phyloP scores from a whole-genome alignment of 805 yeast species.

The Candida awuae region DNA sequence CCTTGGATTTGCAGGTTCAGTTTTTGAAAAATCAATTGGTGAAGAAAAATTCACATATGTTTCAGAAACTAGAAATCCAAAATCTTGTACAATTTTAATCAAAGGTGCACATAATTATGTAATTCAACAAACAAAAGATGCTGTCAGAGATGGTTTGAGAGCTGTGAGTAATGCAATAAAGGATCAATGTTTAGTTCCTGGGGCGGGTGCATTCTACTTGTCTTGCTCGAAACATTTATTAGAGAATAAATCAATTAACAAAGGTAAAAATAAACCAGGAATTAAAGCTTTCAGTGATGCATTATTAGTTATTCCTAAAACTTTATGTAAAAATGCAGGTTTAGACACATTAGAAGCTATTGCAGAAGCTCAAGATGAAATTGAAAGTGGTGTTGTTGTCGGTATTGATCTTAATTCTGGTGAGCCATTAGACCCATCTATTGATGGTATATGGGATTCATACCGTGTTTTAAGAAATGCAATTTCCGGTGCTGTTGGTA shows the following conservation, averaged over 20 bases:
- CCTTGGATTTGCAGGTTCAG: conserved; percentile 83
- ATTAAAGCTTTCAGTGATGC: conserved; percentile 92
- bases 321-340: conserved; percentile 87
- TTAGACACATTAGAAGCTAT: conserved; percentile 86
- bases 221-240: conserved; percentile 66
- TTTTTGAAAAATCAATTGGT: conserved; percentile 87
- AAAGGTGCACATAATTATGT: conserved; percentile 90
- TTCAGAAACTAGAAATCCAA: conserved; percentile 83
- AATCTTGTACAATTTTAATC: conserved; percentile 83
- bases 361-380: conserved; percentile 83
- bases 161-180: conserved; percentile 87
- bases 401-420: conserved; percentile 90
- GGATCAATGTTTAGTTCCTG: conserved; percentile 83
- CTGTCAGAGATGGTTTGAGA: conserved; percentile 93
- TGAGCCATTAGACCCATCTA: conserved; percentile 90
- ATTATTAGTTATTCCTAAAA: conserved; percentile 83
- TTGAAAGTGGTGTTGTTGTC: conserved; percentile 69
- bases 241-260: conserved; percentile 44
- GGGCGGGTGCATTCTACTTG: conserved; percentile 94
- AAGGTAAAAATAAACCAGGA: conserved; percentile 86
- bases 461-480: conserved; percentile 92
- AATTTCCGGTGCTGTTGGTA: conserved; percentile 84
- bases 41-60: conserved; percentile 97
- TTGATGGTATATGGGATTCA: conserved; percentile 96
- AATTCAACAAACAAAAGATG: conserved; percentile 89